Conservation (phyloP, 1,284 basidiomycete genomes). For the Sanghuangporus sanghuang region DNA sequence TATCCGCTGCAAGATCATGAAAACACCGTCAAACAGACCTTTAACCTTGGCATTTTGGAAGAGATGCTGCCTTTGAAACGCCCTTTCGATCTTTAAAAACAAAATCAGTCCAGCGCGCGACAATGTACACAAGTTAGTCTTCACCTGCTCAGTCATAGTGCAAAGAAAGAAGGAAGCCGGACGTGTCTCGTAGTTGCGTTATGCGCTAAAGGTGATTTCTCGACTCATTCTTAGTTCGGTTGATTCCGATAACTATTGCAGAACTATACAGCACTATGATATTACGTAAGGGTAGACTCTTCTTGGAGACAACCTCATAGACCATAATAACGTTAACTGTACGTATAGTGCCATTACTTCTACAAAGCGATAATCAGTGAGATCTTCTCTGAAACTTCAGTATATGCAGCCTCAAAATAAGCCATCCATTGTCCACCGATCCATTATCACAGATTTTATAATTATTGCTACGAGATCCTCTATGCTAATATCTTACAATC, state of each 20-base stretch:
- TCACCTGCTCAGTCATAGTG: slow-evolving; percentile 63
- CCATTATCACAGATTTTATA: too few relatives aligned
- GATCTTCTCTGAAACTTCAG: too few relatives aligned
- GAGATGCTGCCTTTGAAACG: slow-evolving; percentile 95
- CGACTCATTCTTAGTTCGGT: not conserved
- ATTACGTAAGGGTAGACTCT: not conserved
- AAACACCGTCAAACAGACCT: slow-evolving; percentile 52
- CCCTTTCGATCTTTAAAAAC: slow-evolving; percentile 74
- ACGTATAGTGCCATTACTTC: too few relatives aligned
- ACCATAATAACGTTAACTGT: not conserved
- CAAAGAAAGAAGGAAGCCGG: slow-evolving; percentile 12
- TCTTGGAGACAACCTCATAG: not conserved
- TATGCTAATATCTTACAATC: not conserved
- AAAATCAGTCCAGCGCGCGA: slow-evolving; percentile 10
- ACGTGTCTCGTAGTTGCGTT: slow-evolving; percentile 19
- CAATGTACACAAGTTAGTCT: slow-evolving; percentile 19
- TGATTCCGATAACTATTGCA: slow-evolving; percentile 16
- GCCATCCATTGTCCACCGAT: too few relatives aligned
- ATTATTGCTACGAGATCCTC: not conserved
- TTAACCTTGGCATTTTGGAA: slow-evolving; percentile 97
- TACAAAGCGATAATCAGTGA: too few relatives aligned
- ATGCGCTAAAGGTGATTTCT: slow-evolving; percentile 8
- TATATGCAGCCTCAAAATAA: too few relatives aligned
- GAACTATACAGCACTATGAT: slow-evolving; percentile 42
- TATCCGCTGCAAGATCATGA: not conserved